Conservation (phyloP, 768 basidiomycete species). For the Naganishia onofrii region DNA sequence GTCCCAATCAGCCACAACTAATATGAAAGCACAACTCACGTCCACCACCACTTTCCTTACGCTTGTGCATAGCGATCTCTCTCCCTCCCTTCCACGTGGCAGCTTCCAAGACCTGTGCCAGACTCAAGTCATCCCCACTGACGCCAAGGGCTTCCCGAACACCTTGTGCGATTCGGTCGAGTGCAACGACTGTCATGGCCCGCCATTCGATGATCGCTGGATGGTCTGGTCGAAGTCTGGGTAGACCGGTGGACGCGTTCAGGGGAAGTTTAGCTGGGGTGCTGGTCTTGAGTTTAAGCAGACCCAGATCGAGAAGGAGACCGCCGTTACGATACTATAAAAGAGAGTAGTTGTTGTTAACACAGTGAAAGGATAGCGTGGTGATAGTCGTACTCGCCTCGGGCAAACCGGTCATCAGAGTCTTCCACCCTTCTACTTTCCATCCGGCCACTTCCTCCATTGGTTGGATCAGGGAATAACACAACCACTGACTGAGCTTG, state of each 20-base stretch:
- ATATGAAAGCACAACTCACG: conserved; percentile 45
- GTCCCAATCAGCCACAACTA: neutral
- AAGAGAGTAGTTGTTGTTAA: neutral
- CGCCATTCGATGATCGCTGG: conserved; percentile 95
- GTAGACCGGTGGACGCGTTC: conserved; percentile 37
- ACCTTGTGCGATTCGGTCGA: conserved; percentile 74
- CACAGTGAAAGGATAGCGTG: neutral
- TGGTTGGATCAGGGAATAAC: conserved; percentile 82
- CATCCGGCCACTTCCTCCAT: conserved; percentile 74
- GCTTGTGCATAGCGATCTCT: conserved; percentile 76
- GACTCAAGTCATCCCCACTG: conserved; percentile 59
- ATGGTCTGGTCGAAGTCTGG: conserved; percentile 57
- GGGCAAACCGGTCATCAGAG: conserved; percentile 76
- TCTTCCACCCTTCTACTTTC: conserved; percentile 63
- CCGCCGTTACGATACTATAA: conserved; percentile 70
- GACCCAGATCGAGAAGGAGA: conserved; percentile 76
- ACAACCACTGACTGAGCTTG: conserved; percentile 91
- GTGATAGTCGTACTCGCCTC: conserved; percentile 55
- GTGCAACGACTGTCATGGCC: conserved; percentile 86
- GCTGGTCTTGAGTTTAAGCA: conserved; percentile 66
- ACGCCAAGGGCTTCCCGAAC: conserved; percentile 64
- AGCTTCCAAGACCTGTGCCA: conserved; percentile 86
- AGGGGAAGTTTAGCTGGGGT: conserved; percentile 55
- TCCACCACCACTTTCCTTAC: conserved; percentile 68
- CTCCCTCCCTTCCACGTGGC: conserved; percentile 97